phyloP scores from a whole-genome alignment of 805 yeast species.

The Cyberlindnera saturnus region DNA sequence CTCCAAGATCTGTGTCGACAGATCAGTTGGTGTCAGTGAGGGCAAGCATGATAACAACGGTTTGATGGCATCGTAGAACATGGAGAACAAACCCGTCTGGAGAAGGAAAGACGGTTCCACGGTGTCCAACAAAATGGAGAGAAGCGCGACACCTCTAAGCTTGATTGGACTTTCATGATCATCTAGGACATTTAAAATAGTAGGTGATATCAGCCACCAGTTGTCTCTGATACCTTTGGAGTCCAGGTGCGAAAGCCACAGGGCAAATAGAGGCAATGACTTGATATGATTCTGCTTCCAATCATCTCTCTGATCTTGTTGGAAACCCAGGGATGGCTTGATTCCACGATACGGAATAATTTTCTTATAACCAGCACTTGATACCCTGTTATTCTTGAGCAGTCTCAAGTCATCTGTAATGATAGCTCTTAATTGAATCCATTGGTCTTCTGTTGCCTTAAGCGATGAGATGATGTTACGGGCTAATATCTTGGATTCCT shows the following conservation, averaged over 20 bases:
- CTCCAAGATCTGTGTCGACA: constrained; percentile 11
- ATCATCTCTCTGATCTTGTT: constrained; percentile 6
- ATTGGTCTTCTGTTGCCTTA: background rate
- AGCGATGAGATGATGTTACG: background rate
- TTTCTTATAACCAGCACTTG: constrained; percentile 19
- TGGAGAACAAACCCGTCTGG: constrained; percentile 13
- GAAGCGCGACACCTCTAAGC: constrained; percentile 16
- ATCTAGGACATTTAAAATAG: constrained; percentile 21
- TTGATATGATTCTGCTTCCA: constrained; percentile 15
- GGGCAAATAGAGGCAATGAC: constrained; percentile 12
- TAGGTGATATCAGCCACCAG: constrained; percentile 24
- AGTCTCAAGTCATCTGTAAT: constrained; percentile 10
- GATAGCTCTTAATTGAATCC: background rate
- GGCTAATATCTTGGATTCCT: background rate
- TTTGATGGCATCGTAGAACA: constrained; percentile 17
- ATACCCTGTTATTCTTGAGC: constrained; percentile 8
- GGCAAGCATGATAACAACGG: constrained; percentile 23
- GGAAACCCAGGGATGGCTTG: constrained; percentile 12
- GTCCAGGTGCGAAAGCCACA: constrained; percentile 3
- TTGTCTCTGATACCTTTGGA: constrained; percentile 6
- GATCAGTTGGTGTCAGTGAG: constrained; percentile 15
- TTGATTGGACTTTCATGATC: constrained; percentile 24
- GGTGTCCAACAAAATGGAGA: constrained; percentile 10
- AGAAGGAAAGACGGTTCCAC: constrained; percentile 13
- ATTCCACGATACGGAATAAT: constrained; percentile 4